Base-by-base conservation (phyloP, 192 early-diverging fungal genomes). In the Lunasporangiospora selenospora region DNA sequence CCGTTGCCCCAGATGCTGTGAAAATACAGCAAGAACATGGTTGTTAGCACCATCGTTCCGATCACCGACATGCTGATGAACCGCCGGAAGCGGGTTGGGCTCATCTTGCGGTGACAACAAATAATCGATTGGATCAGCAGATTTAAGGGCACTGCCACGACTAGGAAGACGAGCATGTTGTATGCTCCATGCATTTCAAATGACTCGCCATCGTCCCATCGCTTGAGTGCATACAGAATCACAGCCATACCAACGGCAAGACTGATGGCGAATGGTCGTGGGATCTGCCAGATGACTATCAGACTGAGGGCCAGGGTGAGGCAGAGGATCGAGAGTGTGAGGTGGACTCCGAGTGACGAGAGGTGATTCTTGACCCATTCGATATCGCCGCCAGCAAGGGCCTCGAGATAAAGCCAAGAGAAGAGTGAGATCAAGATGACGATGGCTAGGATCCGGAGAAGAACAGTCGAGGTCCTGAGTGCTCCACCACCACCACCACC, bases 171-270 rank as follows among this genome's bases (percentile, higher is more conserved):
- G 10, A 85, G 65, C 52, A 85, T 38, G 32, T 85, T 85, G 62
- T 85, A 85, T 26, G 82, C 79, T 1, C 83, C 83, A 41, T 85
- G 83, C 13, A 67, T 34, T 33, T 85, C 79, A 41, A 85, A 85
- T n/a, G 77, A 60, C 50, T 85, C 83, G 42, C 83, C 83, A 18
- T 83, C 79, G 62, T 85, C 83, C 60, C 81, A 85, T 9, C 40
- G 53, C 47, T 85, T 83, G 27, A 85, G 60, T n/a, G 48, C 46
- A 21, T 47, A 34, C 38, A 75, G 4, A 54, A 67, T 44, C 29
- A 53, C 5, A 32, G 19, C 13, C 62, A 65, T 15, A 38, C 30
- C 21, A 56, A 24, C 15, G 60, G 31, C 27, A 36, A 66, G 36
- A n/a, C 31, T 21, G 38, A 30, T 16, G 57, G 83, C 9, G 65